These are phyloP conservation scores for Globisporangium nagaii DNA, from an alignment of 352 stramenopile genomes.

Conservation along the genomic window DNA sequence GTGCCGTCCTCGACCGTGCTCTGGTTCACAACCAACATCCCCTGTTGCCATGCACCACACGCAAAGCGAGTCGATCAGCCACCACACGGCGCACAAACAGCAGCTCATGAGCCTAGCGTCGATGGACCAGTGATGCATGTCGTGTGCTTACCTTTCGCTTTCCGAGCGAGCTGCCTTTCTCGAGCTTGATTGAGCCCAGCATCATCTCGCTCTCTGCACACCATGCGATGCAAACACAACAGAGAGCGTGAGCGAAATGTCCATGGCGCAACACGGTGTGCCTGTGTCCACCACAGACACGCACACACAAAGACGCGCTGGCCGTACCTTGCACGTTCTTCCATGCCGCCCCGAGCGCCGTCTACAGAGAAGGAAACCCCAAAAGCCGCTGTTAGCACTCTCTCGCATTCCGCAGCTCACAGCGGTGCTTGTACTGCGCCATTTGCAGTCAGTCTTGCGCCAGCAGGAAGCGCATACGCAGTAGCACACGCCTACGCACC, in stretches of 20 bases:
- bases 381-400: not conserved
- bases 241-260: not conserved
- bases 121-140: not conserved
- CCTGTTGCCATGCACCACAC: slow-evolving; percentile 23
- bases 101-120: not conserved
- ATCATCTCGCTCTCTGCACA: slow-evolving; percentile 75
- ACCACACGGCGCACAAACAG: too few species aligned
- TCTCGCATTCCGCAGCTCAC: not conserved
- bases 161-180: slow-evolving; percentile 64
- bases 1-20: slow-evolving; percentile 67
- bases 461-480: not conserved
- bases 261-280: too few species aligned
- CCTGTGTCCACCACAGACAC: not conserved
- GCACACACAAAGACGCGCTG: not conserved
- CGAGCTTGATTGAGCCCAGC: slow-evolving; percentile 80
- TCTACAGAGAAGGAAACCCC: slow-evolving; percentile 40
- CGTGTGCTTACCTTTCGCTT: slow-evolving; percentile 52
- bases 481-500: slow-evolving; percentile 24
- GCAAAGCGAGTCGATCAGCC: not conserved
- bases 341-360: slow-evolving; percentile 65
- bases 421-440: not conserved
- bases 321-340: slow-evolving; percentile 76
- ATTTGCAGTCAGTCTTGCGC: not conserved
- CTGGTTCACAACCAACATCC: slow-evolving; percentile 73
- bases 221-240: not conserved